Evolutionary conservation across 371 early-diverging fungal genomes (phyloP).

Genomic region (Lichtheimia ornata): DNA sequence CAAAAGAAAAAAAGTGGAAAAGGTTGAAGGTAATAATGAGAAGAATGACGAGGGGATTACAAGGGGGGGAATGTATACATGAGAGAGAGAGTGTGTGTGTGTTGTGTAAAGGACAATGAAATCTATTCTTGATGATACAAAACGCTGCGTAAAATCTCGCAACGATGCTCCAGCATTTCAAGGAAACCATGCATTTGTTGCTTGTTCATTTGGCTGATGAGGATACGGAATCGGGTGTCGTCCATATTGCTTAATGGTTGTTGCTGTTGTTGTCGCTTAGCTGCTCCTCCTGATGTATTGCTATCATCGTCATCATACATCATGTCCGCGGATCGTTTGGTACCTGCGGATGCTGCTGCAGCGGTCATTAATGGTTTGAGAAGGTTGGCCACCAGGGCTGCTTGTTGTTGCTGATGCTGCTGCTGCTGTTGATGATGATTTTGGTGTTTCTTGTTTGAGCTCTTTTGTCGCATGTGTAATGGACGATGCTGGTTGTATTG

Average conservation of each 20-base stretch:
- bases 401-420: neutral
- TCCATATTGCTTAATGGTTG: slow-evolving; percentile 16
- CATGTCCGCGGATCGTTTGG: neutral
- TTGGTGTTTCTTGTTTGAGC: neutral
- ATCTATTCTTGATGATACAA: slow-evolving; percentile 5
- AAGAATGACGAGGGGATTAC: too few species aligned
- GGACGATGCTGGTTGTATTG: slow-evolving; percentile 75
- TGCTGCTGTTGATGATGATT: neutral
- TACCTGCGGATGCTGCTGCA: neutral
- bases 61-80: slow-evolving; percentile 2
- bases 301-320: neutral
- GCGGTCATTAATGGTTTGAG: neutral
- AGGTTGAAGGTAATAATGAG: too few species aligned
- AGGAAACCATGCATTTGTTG: slow-evolving; percentile 30
- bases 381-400: neutral
- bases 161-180: slow-evolving; percentile 34
- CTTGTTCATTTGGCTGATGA: slow-evolving; percentile 33
- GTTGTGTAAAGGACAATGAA: too few species aligned
- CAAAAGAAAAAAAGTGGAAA: too few species aligned
- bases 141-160: slow-evolving; percentile 24
- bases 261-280: slow-evolving; percentile 9
- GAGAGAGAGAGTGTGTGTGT: too few species aligned
- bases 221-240: slow-evolving; percentile 31
- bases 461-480: slow-evolving; percentile 59
- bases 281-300: neutral